These are phyloP conservation scores for Stagonosporopsis rhizophila DNA, from an alignment of 2,329 filamentous ascomycete genomes.

Conservation along the genomic window DNA sequence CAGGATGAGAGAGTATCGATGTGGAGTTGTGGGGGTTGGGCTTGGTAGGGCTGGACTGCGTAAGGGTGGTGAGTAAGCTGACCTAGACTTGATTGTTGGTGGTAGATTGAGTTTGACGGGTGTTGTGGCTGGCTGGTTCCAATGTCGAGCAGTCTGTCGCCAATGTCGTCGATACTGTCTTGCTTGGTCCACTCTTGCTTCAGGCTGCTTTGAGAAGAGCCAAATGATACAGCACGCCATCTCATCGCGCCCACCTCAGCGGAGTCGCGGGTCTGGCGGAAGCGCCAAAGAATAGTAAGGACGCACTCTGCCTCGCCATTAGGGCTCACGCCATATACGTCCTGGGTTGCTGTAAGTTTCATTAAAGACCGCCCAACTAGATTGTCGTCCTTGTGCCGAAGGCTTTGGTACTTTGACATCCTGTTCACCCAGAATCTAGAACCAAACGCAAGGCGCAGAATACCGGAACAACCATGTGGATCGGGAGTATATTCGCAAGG, in stretches of 20 bases:
- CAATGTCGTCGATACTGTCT: constrained; percentile 21
- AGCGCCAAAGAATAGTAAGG: constrained; percentile 50
- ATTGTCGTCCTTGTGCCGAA: constrained; percentile 31
- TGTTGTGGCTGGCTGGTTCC: neutral
- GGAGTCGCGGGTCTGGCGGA: constrained; percentile 38
- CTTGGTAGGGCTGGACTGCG: constrained; percentile 19
- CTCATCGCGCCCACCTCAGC: constrained; percentile 41
- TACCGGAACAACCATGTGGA: constrained; percentile 24
- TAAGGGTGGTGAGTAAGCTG: constrained; percentile 24
- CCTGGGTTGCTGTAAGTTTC: constrained; percentile 52
- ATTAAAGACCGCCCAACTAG: constrained; percentile 43
- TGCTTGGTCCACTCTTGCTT: constrained; percentile 29
- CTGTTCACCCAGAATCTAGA: constrained; percentile 54
- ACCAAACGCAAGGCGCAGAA: constrained; percentile 49
- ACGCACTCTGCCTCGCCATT: constrained; percentile 36
- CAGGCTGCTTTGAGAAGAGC: neutral
- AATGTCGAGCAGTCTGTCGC: constrained; percentile 5
- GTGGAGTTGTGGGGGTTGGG: constrained; percentile 33
- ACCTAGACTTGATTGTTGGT: constrained; percentile 20
- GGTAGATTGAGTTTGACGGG: constrained; percentile 22
- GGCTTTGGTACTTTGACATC: constrained; percentile 39
- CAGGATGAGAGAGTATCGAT: constrained; percentile 33
- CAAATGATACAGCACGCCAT: constrained; percentile 45
- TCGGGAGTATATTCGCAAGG: constrained; percentile 30
- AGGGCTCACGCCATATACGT: constrained; percentile 48